Evolutionary conservation across 345 rosid species (phyloP), one percentile per base, ranked within the genome.

Genomic region (Balakata baccata): DNA sequence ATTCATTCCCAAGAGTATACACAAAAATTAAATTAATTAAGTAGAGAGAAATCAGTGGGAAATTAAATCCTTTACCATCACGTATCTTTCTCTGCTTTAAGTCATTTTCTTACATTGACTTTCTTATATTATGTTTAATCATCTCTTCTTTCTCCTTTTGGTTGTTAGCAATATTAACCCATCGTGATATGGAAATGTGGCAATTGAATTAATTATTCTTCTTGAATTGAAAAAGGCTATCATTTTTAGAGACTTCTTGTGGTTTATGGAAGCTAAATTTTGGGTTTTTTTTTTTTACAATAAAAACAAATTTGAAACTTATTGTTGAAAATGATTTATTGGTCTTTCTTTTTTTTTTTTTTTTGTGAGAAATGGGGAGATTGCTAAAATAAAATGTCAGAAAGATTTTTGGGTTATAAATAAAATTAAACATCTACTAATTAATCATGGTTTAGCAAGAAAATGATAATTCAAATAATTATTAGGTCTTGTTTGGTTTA

Each of bases 51-150:
- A 3, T 4, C 39, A 59, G 3, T 25, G 7, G 20, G 34, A 29
- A 14, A 65, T 60, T 70, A 37, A 20, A 58, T 52, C 60, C 68
- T 74, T 74, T 74, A 46, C 52, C 74, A 70, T 61, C 79, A 77
- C 81, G 80, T 66, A 51, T 74, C 64, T 75, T n/a, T 71, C 29
- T 59, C 20, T 54, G 16, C 69, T 61, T 51, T 0, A 47, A 22
- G 68, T 69, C 78, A 46, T 20, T 64, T 70, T 68, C 74, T 25
- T 43, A 50, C 68, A 37, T 59, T 67, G 45, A 67, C 71, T 20
- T 50, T 64, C 18, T 18, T 1, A 10, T 17, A 39, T 6, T 64
- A n/a, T 58, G 2, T 3, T 22, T 22, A n/a, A 9, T 58, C 16
- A 22, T 10, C 11, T 47, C 12, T n/a, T 56, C 25, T 54, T 66